A percentile compares a stretch with the other conserved stretches of the same genome.
Conservation (phyloP, 805 yeast species). For the Myxozyma udenii region DNA sequence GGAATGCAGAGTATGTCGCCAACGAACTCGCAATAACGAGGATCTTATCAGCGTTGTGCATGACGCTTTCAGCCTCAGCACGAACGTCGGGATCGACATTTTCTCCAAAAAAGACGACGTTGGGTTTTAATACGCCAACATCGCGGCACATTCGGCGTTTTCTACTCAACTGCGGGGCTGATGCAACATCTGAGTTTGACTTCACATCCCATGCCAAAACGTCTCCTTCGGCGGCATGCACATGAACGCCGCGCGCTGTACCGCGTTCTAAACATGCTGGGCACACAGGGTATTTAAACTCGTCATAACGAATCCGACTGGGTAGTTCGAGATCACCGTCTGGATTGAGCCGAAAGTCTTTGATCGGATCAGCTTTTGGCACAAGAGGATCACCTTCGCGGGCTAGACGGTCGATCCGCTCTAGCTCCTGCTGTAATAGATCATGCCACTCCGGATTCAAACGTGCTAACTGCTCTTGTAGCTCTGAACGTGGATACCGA, state of each 20-base stretch:
- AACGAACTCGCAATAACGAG: conserved; percentile 32
- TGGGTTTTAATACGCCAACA: conserved; percentile 33
- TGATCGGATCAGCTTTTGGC: conserved; percentile 11
- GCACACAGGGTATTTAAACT: conserved; percentile 33
- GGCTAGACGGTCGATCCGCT: conserved; percentile 12
- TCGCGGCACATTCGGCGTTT: conserved; percentile 16
- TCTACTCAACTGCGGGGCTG: neutral
- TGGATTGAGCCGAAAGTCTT: conserved; percentile 27
- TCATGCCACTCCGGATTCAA: conserved; percentile 33
- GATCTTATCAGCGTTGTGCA: conserved; percentile 27
- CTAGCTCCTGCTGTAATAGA: conserved; percentile 21
- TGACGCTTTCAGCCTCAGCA: conserved; percentile 22
- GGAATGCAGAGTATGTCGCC: conserved; percentile 34
- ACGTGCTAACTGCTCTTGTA: conserved; percentile 22
- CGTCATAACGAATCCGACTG: conserved; percentile 22
- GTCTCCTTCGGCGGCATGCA: conserved; percentile 1
- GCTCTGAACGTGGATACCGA: conserved; percentile 13
- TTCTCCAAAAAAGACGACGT: conserved; percentile 35
- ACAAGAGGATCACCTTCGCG: neutral
- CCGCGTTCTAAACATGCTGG: conserved; percentile 22
- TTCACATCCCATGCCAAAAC: conserved; percentile 17
- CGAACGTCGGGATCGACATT: conserved; percentile 26
- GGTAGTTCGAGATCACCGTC: conserved; percentile 34
- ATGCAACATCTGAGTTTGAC: conserved; percentile 10
- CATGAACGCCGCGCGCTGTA: conserved; percentile 1